Evolutionary conservation across 2,329 filamentous ascomycete genomes (phyloP).

Genomic region (Exophiala alcalophila): DNA sequence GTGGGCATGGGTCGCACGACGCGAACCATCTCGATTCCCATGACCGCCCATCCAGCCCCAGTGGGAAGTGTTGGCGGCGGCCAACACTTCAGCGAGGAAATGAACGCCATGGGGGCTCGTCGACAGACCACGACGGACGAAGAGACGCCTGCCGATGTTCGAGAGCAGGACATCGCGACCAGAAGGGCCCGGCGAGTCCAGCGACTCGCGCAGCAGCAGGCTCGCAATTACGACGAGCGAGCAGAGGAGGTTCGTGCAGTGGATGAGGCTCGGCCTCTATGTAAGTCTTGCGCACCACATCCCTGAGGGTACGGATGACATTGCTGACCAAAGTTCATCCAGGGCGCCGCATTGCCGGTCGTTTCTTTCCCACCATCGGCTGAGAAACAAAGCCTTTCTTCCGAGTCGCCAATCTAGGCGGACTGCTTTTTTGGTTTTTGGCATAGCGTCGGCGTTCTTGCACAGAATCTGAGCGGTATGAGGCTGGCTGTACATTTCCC

Average conservation of each 20-base stretch:
- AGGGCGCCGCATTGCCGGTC: slow-evolving; percentile 25
- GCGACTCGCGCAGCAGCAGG: slow-evolving; percentile 24
- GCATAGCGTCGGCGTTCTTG: slow-evolving; percentile 23
- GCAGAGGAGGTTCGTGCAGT: slow-evolving; percentile 22
- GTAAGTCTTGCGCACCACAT: slow-evolving; percentile 16
- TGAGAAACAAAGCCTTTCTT: no score
- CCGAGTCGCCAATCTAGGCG: no score
- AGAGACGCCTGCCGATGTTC: slow-evolving; percentile 26
- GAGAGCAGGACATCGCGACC: slow-evolving; percentile 25
- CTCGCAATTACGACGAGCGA: slow-evolving; percentile 22
- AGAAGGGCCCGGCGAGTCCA: slow-evolving; percentile 29
- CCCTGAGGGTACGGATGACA: no score
- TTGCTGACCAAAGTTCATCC: slow-evolving; percentile 5
- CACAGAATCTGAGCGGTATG: neutral
- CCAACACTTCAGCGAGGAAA: slow-evolving; percentile 7
- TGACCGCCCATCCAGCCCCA: slow-evolving; percentile 3
- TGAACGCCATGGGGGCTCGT: slow-evolving; percentile 1
- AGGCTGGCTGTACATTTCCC: slow-evolving; percentile 3
- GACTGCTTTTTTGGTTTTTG: slow-evolving; percentile 7
- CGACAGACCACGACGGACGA: slow-evolving; percentile 11
- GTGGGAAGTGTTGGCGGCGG: slow-evolving; percentile 6
- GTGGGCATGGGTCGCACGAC: slow-evolving; percentile 10
- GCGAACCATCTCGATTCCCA: slow-evolving; percentile 13
- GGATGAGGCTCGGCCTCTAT: slow-evolving; percentile 23
- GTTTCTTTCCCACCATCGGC: slow-evolving; percentile 21